Evolutionary conservation across 257 asterid species (phyloP).

Genomic region (Voacanga thouarsii): DNA sequence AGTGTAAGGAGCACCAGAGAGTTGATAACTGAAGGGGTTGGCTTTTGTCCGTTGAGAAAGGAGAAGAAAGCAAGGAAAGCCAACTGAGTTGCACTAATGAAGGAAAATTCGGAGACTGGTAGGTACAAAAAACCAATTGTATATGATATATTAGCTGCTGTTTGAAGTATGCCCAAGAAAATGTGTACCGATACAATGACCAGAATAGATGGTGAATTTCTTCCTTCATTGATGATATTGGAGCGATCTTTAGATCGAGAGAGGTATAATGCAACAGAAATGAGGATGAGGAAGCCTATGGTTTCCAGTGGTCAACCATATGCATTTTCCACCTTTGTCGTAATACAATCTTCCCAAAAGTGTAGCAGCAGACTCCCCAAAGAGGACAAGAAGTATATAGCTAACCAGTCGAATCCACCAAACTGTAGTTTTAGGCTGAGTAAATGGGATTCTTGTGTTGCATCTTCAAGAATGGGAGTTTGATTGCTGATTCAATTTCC

Average conservation of each 20-base stretch:
- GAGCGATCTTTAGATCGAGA: background rate
- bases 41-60: constrained; percentile 37
- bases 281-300: constrained; percentile 37
- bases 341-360: constrained; percentile 40
- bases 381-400: constrained; percentile 25
- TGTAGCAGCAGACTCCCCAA: constrained; percentile 36
- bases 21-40: constrained; percentile 30
- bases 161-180: constrained; percentile 19
- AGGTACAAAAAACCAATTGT: constrained; percentile 36
- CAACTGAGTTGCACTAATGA: constrained; percentile 37
- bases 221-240: background rate
- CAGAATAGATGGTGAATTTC: background rate
- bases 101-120: constrained; percentile 40
- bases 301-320: constrained; percentile 31
- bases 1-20: constrained; percentile 39
- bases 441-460: too few species aligned
- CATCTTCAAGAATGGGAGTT: too few species aligned
- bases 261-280: constrained; percentile 20
- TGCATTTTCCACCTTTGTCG: constrained; percentile 37
- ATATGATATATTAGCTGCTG: constrained; percentile 18
- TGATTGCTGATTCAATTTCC: background rate
- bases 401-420: constrained; percentile 21
- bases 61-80: constrained; percentile 46
- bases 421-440: too few species aligned
- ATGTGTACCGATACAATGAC: background rate